These are phyloP conservation scores for Sisymbrium irio DNA, from an alignment of 345 rosid species.

Conservation along the genomic window DNA sequence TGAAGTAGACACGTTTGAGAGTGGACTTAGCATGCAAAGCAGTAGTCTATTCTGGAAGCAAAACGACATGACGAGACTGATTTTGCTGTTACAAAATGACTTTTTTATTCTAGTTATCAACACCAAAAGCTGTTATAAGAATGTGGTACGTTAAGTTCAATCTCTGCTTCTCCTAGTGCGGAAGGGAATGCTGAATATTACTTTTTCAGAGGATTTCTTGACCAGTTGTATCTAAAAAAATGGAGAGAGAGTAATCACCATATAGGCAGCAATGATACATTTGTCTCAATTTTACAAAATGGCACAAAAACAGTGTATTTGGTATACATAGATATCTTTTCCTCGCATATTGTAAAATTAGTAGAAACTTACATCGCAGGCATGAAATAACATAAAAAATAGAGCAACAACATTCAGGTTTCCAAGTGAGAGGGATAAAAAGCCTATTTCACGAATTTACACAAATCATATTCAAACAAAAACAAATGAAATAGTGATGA, in stretches of 20 bases:
- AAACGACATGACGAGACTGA: no score
- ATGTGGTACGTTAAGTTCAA: no score
- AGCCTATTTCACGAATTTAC: conserved; percentile 36
- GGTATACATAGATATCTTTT: background rate
- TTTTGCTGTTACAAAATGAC: no score
- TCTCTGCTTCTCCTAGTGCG: no score
- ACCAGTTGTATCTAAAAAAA: background rate
- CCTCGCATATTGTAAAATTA: conserved; percentile 15
- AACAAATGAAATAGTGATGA: conserved; percentile 36
- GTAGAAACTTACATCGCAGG: conserved; percentile 20
- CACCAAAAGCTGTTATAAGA: background rate
- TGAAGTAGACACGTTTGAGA: no score
- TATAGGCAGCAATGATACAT: background rate
- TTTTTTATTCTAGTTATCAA: background rate
- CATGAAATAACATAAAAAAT: conserved; percentile 7
- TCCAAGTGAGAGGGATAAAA: conserved; percentile 16
- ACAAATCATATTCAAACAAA: conserved; percentile 30
- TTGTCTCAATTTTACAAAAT: background rate
- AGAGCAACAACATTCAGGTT: conserved; percentile 19
- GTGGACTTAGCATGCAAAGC: no score
- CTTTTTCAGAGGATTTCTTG: background rate
- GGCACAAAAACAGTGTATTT: conserved; percentile 1
- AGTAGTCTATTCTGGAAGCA: no score
- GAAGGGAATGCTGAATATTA: no score
- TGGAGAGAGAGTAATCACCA: background rate